Conservation (phyloP, 352 stramenopile genomes). For the Nothophytophthora sp. region DNA sequence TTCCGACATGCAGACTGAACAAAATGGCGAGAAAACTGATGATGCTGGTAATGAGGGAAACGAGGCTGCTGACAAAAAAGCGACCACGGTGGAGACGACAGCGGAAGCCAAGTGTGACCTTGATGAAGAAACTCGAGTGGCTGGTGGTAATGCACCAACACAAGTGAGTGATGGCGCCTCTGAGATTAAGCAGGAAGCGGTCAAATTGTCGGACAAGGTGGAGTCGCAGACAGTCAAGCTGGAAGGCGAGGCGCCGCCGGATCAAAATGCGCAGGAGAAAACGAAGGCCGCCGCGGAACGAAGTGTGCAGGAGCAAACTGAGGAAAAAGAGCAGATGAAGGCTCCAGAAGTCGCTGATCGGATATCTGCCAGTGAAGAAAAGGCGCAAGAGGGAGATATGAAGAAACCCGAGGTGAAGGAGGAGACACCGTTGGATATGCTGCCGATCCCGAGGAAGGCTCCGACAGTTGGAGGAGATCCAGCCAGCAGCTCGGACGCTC, state of each 20-base stretch:
- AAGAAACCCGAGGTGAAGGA: constrained; percentile 7
- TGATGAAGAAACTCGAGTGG: no score
- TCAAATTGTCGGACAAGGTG: neutral
- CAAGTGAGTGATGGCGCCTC: no score
- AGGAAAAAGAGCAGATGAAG: neutral
- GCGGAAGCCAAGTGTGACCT: no score
- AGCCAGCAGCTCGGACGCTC: no score
- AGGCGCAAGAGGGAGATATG: neutral
- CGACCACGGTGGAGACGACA: no score
- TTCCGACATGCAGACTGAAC: no score
- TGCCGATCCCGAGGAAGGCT: neutral
- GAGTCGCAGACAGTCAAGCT: neutral
- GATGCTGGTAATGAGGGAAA: no score
- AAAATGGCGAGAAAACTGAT: no score
- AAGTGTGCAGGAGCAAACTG: neutral
- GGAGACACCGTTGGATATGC: constrained; percentile 7
- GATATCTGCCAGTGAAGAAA: no score
- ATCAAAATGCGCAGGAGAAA: neutral
- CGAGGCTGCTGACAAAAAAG: no score
- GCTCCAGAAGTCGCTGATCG: neutral
- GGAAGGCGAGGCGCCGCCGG: neutral
- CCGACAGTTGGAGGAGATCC: no score
- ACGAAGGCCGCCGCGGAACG: neutral
- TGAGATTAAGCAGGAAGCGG: neutral
- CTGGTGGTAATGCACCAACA: no score